A percentile compares a stretch with the other conserved stretches of the same genome.
Evolutionary conservation across 352 stramenopile species (phyloP).

Genomic region (Phytophthora idaei): DNA sequence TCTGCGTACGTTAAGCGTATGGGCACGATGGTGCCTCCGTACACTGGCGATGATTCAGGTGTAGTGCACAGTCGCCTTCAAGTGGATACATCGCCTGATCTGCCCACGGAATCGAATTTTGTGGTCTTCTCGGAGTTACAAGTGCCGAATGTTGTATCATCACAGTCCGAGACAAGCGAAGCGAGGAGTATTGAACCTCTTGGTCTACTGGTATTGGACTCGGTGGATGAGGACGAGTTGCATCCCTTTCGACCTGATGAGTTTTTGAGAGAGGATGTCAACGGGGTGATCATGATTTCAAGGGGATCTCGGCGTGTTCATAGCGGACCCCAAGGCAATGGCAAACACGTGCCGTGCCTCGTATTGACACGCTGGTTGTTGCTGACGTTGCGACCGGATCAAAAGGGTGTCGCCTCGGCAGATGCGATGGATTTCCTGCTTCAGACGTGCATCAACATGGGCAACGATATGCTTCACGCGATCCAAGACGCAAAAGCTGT

Average conservation of each 20-base stretch:
- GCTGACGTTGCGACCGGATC: slow-evolving; percentile 30
- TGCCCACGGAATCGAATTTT: slow-evolving; percentile 41
- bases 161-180: slow-evolving; percentile 3
- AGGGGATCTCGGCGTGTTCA: slow-evolving; percentile 12
- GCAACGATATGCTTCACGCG: slow-evolving; percentile 36
- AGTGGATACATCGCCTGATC: slow-evolving; percentile 26
- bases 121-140: slow-evolving; percentile 43
- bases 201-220: slow-evolving; percentile 35
- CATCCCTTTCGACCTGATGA: slow-evolving; percentile 34
- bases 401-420: slow-evolving; percentile 14
- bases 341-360: slow-evolving; percentile 27
- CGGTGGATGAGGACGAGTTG: slow-evolving; percentile 44
- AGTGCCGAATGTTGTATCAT: slow-evolving; percentile 2
- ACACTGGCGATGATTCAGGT: slow-evolving; percentile 27
- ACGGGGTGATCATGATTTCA: slow-evolving; percentile 27
- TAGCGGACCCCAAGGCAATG: neutral
- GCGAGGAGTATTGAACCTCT: slow-evolving; percentile 12
- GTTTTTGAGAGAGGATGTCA: slow-evolving; percentile 37
- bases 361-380: slow-evolving; percentile 42
- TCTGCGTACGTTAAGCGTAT: slow-evolving; percentile 16
- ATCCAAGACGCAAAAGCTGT: slow-evolving; percentile 15
- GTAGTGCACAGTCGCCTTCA: slow-evolving; percentile 35
- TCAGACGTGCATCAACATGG: slow-evolving; percentile 27
- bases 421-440: slow-evolving; percentile 27
- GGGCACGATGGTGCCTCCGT: slow-evolving; percentile 19